phyloP scores from a whole-genome alignment of 352 stramenopile genomes.

The Pythium insidiosum region DNA sequence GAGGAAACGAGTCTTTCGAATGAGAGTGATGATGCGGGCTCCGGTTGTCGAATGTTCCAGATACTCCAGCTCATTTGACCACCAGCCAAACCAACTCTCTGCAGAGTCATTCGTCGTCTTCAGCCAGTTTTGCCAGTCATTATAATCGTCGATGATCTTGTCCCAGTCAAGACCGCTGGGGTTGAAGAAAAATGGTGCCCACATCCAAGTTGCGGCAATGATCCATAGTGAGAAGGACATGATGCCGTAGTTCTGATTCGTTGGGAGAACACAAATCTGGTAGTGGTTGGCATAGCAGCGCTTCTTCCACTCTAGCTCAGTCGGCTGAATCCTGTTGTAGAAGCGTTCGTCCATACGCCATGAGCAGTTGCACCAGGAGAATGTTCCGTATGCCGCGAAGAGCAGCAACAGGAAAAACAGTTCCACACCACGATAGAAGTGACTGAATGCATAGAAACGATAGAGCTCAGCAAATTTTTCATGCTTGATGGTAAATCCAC shows the following conservation, averaged over 20 bases:
- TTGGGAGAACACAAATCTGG: conserved; percentile 88
- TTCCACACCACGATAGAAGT: conserved; percentile 98
- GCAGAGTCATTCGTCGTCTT: conserved; percentile 78
- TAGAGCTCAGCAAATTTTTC: conserved; percentile 96
- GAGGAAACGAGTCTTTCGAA: conserved; percentile 80
- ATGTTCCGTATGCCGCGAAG: conserved; percentile 89
- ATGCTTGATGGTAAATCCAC: conserved; percentile 98
- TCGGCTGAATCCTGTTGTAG: conserved; percentile 70
- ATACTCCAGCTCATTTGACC: conserved; percentile 76
- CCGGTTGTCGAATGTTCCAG: conserved; percentile 67
- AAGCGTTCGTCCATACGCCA: conserved; percentile 63
- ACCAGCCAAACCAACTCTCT: conserved; percentile 86
- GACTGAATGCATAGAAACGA: conserved; percentile 96
- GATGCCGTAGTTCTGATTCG: conserved; percentile 96
- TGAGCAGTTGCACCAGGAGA: conserved; percentile 89
- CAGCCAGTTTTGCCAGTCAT: conserved; percentile 94
- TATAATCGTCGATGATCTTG: conserved; percentile 93
- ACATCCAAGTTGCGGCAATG: conserved; percentile 87
- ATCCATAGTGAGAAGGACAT: conserved; percentile 96
- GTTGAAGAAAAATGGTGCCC: conserved; percentile 92
- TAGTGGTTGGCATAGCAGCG: conserved; percentile 79
- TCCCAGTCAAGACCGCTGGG: conserved; percentile 97
- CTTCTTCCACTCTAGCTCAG: conserved; percentile 64
- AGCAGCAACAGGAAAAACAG: conserved; percentile 78
- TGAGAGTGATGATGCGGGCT: conserved; percentile 52